Conservation (phyloP, 2,329 filamentous ascomycete species). For the Fusarium praegraminearum region DNA sequence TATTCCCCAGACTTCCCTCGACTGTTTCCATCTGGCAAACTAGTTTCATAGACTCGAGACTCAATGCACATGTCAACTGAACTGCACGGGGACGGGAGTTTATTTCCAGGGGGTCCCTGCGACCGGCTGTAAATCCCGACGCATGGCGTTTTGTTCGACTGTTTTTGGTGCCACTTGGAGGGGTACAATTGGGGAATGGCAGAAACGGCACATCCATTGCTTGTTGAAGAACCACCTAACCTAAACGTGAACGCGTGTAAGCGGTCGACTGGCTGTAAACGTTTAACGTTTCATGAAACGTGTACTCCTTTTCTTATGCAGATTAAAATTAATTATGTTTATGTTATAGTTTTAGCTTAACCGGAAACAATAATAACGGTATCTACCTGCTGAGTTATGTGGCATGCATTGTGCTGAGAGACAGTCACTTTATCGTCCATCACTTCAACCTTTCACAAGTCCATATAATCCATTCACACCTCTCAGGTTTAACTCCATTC, state of each 20-base stretch:
- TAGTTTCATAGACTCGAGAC: constrained; percentile 10
- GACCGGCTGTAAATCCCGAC: constrained; percentile 33
- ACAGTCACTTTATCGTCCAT: not conserved
- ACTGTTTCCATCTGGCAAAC: constrained; percentile 1
- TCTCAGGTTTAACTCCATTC: too few relatives aligned
- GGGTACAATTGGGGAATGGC: not conserved
- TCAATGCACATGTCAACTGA: constrained; percentile 27
- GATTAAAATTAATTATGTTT: not conserved
- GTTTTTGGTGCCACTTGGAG: constrained; percentile 17
- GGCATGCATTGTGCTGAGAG: not conserved
- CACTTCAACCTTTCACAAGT: not conserved
- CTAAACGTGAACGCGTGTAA: constrained; percentile 6
- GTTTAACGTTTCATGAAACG: constrained; percentile 21
- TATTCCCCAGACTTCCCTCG: constrained; percentile 2
- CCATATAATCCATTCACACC: not conserved
- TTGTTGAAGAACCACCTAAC: not conserved
- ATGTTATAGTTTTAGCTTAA: not conserved
- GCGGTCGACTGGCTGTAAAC: constrained; percentile 3
- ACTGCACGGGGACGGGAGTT: constrained; percentile 7
- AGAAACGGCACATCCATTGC: not conserved
- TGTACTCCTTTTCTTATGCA: constrained; percentile 23
- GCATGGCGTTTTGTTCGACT: constrained; percentile 28
- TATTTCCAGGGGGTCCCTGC: constrained; percentile 36
- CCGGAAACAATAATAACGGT: not conserved
- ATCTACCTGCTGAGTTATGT: too few relatives aligned